These are phyloP conservation scores for Dothidotthia symphoricarpi DNA, from an alignment of 2,329 filamentous ascomycete genomes.

Conservation along the genomic window DNA sequence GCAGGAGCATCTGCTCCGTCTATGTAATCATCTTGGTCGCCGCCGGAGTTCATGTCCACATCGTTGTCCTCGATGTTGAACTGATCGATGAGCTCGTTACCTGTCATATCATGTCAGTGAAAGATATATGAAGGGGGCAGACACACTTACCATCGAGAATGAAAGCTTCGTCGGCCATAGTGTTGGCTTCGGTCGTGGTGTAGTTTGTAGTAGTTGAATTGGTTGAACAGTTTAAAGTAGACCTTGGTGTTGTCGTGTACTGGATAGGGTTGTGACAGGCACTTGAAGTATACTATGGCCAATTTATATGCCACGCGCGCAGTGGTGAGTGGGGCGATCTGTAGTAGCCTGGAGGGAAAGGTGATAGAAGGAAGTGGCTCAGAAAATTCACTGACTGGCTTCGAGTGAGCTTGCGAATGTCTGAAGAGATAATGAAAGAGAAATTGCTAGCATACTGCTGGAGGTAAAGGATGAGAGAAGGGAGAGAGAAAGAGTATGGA, in stretches of 20 bases:
- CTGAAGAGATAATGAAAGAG: neutral
- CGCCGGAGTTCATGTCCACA: slow-evolving; percentile 5
- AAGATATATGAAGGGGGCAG: neutral
- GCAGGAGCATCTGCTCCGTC: slow-evolving; percentile 1
- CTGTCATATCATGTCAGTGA: slow-evolving; percentile 8
- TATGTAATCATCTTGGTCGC: slow-evolving; percentile 9
- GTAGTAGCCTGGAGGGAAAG: too few relatives aligned
- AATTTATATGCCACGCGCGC: neutral
- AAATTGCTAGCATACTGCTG: too few relatives aligned
- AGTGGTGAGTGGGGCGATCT: too few relatives aligned
- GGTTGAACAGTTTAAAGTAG: too few relatives aligned
- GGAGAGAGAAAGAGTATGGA: too few relatives aligned
- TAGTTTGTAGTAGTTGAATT: too few relatives aligned
- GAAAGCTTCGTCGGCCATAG: slow-evolving; percentile 16
- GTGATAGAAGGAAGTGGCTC: too few relatives aligned
- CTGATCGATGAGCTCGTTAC: slow-evolving; percentile 7
- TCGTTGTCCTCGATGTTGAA: slow-evolving; percentile 6
- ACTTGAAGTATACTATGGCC: too few relatives aligned
- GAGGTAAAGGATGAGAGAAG: too few relatives aligned
- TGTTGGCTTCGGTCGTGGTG: neutral
- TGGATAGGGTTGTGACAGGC: too few relatives aligned
- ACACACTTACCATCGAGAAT: slow-evolving; percentile 15
- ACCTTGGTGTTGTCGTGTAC: too few relatives aligned
- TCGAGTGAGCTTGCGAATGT: neutral
- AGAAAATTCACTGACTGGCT: too few relatives aligned